Evolutionary conservation across 2,329 filamentous ascomycete species (phyloP).

Genomic region (Chrysoporthe cubensis): DNA sequence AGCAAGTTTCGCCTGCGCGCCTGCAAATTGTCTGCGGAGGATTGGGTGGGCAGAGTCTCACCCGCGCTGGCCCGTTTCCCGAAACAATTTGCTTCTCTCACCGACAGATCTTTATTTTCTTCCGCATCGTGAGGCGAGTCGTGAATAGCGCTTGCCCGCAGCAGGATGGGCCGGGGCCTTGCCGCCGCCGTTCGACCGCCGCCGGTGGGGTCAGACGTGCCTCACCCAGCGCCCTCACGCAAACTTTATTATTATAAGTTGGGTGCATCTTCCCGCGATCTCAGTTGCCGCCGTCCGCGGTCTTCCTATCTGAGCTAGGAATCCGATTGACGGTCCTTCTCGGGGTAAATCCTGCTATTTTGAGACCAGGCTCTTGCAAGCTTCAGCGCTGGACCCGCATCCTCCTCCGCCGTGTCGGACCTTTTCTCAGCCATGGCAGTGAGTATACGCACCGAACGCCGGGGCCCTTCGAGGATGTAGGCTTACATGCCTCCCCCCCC

Average conservation of each 20-base stretch:
- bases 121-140: neutral
- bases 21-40: neutral
- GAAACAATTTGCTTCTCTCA: neutral
- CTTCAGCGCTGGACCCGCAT: neutral
- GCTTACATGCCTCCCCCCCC: neutral
- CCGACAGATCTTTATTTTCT: neutral
- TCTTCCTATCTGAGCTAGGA: neutral
- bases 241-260: neutral
- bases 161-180: neutral
- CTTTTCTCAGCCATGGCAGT: conserved; percentile 23
- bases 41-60: neutral
- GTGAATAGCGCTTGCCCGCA: neutral
- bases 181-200: neutral
- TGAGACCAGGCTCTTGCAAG: neutral
- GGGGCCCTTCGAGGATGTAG: neutral
- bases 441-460: conserved; percentile 4
- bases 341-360: neutral
- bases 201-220: neutral
- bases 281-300: neutral
- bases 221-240: neutral
- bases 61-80: neutral
- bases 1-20: neutral
- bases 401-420: neutral
- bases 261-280: neutral
- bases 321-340: neutral